Evolutionary conservation across 2,329 filamentous ascomycete species (phyloP), one percentile per base, ranked within the genome.

Genomic region (Gyromitra esculenta): DNA sequence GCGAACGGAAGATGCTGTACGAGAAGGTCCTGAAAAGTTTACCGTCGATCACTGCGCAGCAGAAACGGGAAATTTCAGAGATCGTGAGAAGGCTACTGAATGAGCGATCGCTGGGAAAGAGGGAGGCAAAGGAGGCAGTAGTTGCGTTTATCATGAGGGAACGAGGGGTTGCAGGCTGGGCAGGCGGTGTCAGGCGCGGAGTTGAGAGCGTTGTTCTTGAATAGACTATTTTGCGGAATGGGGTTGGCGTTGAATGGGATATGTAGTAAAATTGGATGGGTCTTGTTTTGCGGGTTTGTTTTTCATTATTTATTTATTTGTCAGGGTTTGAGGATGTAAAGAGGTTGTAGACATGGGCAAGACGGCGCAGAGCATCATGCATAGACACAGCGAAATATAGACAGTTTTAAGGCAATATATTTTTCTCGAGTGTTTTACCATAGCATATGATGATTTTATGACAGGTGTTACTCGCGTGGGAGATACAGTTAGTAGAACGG

Each of bases 111-210:
- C 4, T 62, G 52, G 56, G 41, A 43, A 37, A 37, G 54, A 72
- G 43, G 9, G 77, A 79, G 13, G 76, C 72, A n/a, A 69, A 41
- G 15, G 76, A 81, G 25, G 75, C 71, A n/a, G 77, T 81, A n/a
- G 79, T 81, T 5, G 79, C 73, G 50, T 81, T 81, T 62, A 80
- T 81, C 54, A 78, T 79, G 68, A 66, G 79, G 73, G 80, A 81
- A 66, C 78, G 75, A 13, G 80, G 80, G 2, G 79, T 80, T 8
- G 80, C 79, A 18, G 79, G 79, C 13, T 81, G 80, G 80, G 80
- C 79, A 13, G 74, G 66, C 0, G 75, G 75, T 37, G 65, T 81
- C 4, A 79, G 80, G 62, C 80, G 75, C 35, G 75, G 79, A 0
- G 79, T 81, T 13, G 80, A 81, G 67, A 67, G 73, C 48, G 76